Conservation (phyloP, 495 filamentous ascomycete species). For the Neurospora tetrasperma region DNA sequence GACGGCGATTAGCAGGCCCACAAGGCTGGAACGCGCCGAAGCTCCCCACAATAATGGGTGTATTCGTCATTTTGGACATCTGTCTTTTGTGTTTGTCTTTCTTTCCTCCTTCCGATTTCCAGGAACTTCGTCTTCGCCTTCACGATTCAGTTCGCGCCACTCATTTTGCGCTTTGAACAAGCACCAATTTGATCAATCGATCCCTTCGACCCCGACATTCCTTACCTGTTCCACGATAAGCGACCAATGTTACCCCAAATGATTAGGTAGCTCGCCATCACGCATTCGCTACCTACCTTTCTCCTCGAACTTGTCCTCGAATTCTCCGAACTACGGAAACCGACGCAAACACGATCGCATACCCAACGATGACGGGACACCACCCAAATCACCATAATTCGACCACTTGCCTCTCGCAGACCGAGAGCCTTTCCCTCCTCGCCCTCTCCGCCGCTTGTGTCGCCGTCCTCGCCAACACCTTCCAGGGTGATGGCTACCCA, state of each 20-base stretch:
- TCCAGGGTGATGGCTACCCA: conserved; percentile 73
- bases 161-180: neutral
- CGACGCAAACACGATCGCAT: neutral
- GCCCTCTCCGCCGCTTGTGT: conserved; percentile 58
- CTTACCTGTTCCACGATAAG: neutral
- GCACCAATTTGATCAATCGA: neutral
- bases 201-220: neutral
- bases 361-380: neutral
- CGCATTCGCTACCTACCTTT: conserved; percentile 1
- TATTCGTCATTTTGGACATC: conserved; percentile 13
- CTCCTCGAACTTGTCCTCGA: neutral
- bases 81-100: conserved; percentile 1
- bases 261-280: conserved; percentile 2
- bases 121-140: neutral
- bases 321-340: neutral
- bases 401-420: conserved; percentile 39
- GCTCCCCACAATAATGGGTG: neutral
- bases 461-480: conserved; percentile 69
- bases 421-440: conserved; percentile 62
- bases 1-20: neutral
- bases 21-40: neutral
- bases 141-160: neutral
- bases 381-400: conserved; percentile 8
- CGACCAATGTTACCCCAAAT: neutral
- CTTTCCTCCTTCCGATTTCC: neutral